Base-by-base conservation (phyloP, 306 rosid genomes). In the Oxytropis ochrocephala region DNA sequence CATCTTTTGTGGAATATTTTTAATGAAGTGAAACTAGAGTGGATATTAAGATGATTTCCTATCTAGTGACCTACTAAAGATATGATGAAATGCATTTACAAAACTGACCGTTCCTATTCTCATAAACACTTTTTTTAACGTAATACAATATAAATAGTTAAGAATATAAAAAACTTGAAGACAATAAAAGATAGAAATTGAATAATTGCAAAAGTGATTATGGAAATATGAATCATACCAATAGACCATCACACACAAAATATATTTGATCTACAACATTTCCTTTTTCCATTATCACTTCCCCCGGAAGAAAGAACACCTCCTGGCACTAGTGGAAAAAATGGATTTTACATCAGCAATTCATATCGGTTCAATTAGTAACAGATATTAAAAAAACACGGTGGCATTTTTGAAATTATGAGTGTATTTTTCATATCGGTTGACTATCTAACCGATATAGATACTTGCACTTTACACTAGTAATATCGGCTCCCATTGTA, bases 231-330 rank as follows among this genome's bases (percentile, higher is more conserved):
- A 82, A 60, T 43, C 82, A 64, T 92, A 92, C 97, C 97, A 92
- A 80, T 60, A 35, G 61, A 58, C 96, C 97, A 51, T 89, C 85
- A 70, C 95, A 92, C 73, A 92, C 88, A 72, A 92, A 89, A 78
- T 92, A 92, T 30, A 92, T 84, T 82, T 92, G 97, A 82, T 89
- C 97, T 13, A 92, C 89, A 8, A 75, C 97, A 55, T 85, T 87
- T 79, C 95, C 97, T 68, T 85, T 90, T 64, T 92, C 95, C 90
- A 89, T 75, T 62, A 92, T 74, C 75, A 87, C 87, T 81, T 92
- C 96, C 68, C 97, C 96, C 6, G 96, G 96, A 46, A 92, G 92
- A 76, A 87, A 92, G 78, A 92, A 92, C 77, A 89, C 97, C 81
- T 92, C 97, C 42, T 92, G 96, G 44, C n/a, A n/a, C n/a, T n/a